Conservation (phyloP, 225 moss, liverwort and hornwort species). For the Marchantia paleacea region DNA sequence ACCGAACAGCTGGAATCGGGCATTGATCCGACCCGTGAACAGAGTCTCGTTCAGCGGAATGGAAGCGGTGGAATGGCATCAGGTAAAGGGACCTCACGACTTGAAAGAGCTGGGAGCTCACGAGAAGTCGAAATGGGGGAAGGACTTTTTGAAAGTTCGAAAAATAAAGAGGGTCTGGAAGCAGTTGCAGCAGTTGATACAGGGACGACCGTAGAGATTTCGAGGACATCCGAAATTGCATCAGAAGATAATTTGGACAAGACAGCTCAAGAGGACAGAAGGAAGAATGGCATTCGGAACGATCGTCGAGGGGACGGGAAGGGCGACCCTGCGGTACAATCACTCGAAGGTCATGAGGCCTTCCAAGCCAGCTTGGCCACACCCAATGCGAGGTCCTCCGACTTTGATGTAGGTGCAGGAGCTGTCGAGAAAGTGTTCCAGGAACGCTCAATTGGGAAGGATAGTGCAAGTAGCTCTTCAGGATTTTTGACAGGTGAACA, state of each 20-base stretch:
- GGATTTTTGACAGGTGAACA: constrained; percentile 21
- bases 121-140: constrained; percentile 16
- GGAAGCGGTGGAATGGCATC: constrained; percentile 30
- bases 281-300: constrained; percentile 17
- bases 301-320: constrained; percentile 4
- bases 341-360: background rate
- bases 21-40: constrained; percentile 26
- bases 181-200: constrained; percentile 17
- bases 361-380: constrained; percentile 7
- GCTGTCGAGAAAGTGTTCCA: background rate
- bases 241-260: constrained; percentile 2
- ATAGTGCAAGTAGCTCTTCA: constrained; percentile 16
- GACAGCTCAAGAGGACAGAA: constrained; percentile 23
- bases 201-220: constrained; percentile 13
- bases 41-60: constrained; percentile 25
- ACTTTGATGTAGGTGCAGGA: background rate
- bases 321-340: background rate
- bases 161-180: constrained; percentile 9
- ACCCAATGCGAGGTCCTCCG: constrained; percentile 5
- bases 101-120: constrained; percentile 24
- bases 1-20: constrained; percentile 25
- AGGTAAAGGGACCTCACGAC: constrained; percentile 17
- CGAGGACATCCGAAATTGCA: constrained; percentile 5
- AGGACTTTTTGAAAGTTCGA: constrained; percentile 3
- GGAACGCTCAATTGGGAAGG: constrained; percentile 12